Base-by-base conservation (phyloP, 768 basidiomycete species). In the Psilocybe cyanescens region DNA sequence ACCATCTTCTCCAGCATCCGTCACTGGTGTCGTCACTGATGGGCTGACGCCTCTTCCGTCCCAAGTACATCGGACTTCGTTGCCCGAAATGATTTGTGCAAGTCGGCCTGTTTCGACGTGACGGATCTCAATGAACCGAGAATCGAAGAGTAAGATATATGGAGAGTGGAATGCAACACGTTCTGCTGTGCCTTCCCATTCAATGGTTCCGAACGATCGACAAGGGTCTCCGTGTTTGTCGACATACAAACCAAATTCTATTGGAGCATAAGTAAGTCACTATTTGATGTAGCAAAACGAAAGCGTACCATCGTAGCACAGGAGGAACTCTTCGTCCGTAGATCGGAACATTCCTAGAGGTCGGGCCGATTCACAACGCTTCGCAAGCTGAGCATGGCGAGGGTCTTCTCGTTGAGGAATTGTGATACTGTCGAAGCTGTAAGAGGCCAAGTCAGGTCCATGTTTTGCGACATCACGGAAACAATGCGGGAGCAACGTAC, bases 261-360 rank as follows among this genome's bases (percentile, higher is more conserved):
- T 35, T 12, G 45, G 41, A 49, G 57, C 14, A 45, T 61, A 12
- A 58, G 30, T 48, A n/a, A 61, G 53, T 59, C 54, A 49, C 35
- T 46, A 39, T 6, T 39, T 14, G 9, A 14, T 3, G 16, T 52
- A 14, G 14, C 3, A n/a, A 47, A 39, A 57, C n/a, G 1, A 29
- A n/a, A n/a, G 68, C 86, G 63, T 67, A 94, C 95, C 93, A 71
- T 96, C 90, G 68, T 97, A 99, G 72, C 92, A 95, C 17, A 99
- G 81, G 28, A 99, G 74, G 77, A 99, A 99, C 72, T 97, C 95
- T 58, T 91, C 92, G 51, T 95, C 94, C 33, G 86, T 89, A 1
- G 91, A 91, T 29, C 95, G 84, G 84, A 95, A 98, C 90, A 99
- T 97, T 33, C 94, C 95, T 74, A 97, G 82, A 0, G 96, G 95